Evolutionary conservation across 176 grass and related monocot genomes (phyloP).

Genomic region (Bonia amplexicaulis): DNA sequence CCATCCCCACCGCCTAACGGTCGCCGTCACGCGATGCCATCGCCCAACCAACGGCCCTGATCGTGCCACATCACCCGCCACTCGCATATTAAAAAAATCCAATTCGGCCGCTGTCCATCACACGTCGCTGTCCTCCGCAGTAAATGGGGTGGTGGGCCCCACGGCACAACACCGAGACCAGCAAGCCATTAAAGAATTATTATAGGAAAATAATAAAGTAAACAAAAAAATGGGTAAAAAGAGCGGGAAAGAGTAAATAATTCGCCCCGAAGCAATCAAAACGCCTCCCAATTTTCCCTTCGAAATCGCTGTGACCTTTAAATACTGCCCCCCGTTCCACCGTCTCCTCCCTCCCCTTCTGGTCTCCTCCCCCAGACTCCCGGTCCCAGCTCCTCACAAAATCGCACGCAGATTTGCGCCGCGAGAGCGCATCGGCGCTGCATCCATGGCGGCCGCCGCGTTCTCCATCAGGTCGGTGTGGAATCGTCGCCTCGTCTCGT

Average conservation of each 20-base stretch:
- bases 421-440: background rate
- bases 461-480: slow-evolving; percentile 52
- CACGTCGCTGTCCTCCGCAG: slow-evolving; percentile 30
- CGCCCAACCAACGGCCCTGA: background rate
- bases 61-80: slow-evolving; percentile 29
- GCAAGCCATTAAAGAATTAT: background rate
- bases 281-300: background rate
- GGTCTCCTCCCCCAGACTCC: slow-evolving; percentile 1
- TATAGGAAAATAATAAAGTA: background rate
- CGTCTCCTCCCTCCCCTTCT: background rate
- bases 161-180: slow-evolving; percentile 8
- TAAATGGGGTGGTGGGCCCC: slow-evolving; percentile 5
- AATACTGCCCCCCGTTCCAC: slow-evolving; percentile 3
- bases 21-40: slow-evolving; percentile 34
- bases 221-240: background rate
- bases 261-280: background rate
- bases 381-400: background rate
- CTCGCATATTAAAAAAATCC: background rate
- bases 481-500: background rate
- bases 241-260: slow-evolving; percentile 27
- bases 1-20: background rate
- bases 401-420: background rate
- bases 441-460: slow-evolving; percentile 24
- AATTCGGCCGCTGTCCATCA: slow-evolving; percentile 27
- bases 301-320: background rate